Evolutionary conservation across 768 basidiomycete genomes (phyloP).

Genomic region (Boletus rubroflammeus): DNA sequence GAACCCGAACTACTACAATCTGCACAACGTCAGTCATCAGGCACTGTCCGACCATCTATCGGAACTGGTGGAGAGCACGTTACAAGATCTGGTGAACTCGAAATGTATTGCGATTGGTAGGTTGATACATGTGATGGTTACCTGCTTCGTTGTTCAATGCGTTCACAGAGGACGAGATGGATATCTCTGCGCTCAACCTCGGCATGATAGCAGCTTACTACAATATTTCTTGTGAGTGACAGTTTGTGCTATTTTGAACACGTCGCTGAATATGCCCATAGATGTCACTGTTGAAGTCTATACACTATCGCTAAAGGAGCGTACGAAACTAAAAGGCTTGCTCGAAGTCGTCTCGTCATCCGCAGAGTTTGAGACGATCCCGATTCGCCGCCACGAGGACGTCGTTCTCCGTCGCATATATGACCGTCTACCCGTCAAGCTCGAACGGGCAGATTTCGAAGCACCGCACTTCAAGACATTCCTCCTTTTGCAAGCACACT

Average conservation of each 20-base stretch:
- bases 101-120: constrained; percentile 90
- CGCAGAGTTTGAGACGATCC: constrained; percentile 91
- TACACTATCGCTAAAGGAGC: constrained; percentile 90
- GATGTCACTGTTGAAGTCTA: constrained; percentile 98
- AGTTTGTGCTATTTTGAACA: neutral
- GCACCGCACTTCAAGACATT: constrained; percentile 98
- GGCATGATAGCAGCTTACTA: constrained; percentile 99
- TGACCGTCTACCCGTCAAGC: constrained; percentile 94
- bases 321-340: constrained; percentile 94
- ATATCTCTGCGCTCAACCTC: constrained; percentile 84
- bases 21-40: constrained; percentile 93
- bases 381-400: constrained; percentile 94
- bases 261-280: constrained; percentile 24
- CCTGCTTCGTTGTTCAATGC: neutral
- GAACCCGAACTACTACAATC: constrained; percentile 93
- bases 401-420: constrained; percentile 82
- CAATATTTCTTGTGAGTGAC: constrained; percentile 78
- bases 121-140: constrained; percentile 15
- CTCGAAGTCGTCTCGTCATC: constrained; percentile 97
- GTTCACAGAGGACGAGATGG: constrained; percentile 80
- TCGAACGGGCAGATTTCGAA: constrained; percentile 80
- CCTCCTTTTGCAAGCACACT: constrained; percentile 94
- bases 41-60: constrained; percentile 95
- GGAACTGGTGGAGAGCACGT: constrained; percentile 90
- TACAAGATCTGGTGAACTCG: constrained; percentile 87